These are phyloP conservation scores for Cladosporium sphaerospermum DNA, from an alignment of 2,329 filamentous ascomycete species.

Conservation along the genomic window DNA sequence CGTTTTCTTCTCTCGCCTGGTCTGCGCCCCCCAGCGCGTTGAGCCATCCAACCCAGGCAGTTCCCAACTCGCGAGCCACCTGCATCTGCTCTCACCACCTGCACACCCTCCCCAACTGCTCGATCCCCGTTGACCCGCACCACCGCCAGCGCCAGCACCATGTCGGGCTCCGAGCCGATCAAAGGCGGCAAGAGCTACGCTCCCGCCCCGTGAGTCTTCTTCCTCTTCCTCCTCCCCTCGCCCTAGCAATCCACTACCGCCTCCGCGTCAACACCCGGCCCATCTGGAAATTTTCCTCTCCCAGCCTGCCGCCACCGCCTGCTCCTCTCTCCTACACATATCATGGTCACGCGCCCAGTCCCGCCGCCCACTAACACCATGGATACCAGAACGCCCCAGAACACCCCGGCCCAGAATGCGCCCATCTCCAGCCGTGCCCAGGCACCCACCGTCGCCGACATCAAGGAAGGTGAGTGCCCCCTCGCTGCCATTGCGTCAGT, in stretches of 20 bases:
- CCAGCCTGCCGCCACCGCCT: neutral
- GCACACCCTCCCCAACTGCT: slow-evolving; percentile 6
- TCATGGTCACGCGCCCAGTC: slow-evolving; percentile 6
- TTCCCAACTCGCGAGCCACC: neutral
- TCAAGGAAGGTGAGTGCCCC: slow-evolving; percentile 79
- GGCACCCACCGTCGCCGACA: slow-evolving; percentile 87
- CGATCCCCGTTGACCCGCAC: neutral
- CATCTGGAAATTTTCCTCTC: neutral
- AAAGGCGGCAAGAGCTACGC: slow-evolving; percentile 11
- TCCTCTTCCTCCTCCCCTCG: neutral
- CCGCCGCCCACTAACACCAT: slow-evolving; percentile 24
- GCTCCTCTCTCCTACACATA: neutral
- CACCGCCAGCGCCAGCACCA: neutral
- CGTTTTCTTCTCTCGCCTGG: too few species aligned
- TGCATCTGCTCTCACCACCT: neutral
- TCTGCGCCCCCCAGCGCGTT: too few species aligned
- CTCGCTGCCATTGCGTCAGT: neutral
- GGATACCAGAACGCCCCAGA: slow-evolving; percentile 80
- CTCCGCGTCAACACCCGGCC: neutral
- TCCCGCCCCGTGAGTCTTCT: slow-evolving; percentile 10
- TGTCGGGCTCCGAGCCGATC: slow-evolving; percentile 10
- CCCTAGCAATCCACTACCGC: neutral
- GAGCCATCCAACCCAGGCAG: too few species aligned
- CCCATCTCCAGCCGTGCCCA: slow-evolving; percentile 97
- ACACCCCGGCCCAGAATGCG: slow-evolving; percentile 91